These are phyloP conservation scores for Hanseniaspora clermontiae DNA, from an alignment of 805 yeast species.

Conservation along the genomic window DNA sequence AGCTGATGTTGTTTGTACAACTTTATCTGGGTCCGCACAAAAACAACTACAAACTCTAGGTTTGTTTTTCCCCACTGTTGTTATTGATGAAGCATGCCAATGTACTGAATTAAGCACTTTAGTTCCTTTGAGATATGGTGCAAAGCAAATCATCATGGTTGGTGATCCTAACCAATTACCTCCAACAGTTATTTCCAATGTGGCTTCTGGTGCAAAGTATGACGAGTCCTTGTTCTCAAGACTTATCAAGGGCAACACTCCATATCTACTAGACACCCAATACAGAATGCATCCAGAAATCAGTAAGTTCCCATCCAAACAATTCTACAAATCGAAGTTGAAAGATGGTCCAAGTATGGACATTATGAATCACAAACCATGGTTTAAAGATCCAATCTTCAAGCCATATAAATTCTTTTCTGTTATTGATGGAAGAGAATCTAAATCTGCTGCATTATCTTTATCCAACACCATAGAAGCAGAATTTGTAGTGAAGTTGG, in stretches of 20 bases:
- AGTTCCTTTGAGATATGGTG: conserved; percentile 80
- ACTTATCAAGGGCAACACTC: conserved; percentile 63
- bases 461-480: conserved; percentile 63
- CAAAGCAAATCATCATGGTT: conserved; percentile 75
- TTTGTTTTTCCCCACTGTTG: conserved; percentile 57
- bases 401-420: conserved; percentile 74
- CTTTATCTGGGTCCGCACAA: conserved; percentile 90
- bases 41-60: conserved; percentile 46
- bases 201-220: conserved; percentile 78
- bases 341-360: conserved; percentile 71
- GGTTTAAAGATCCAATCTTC: conserved; percentile 54
- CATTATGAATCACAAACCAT: conserved; percentile 44
- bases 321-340: conserved; percentile 63
- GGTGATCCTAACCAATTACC: conserved; percentile 96
- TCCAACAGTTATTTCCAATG: conserved; percentile 70
- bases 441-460: conserved; percentile 52
- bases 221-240: conserved; percentile 81
- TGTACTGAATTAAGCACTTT: conserved; percentile 86
- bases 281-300: conserved; percentile 95
- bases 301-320: conserved; percentile 70
- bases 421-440: conserved; percentile 50
- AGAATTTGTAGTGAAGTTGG: conserved; percentile 53
- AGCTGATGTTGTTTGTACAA: conserved; percentile 37
- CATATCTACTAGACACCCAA: conserved; percentile 79
- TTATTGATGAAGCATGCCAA: conserved; percentile 89